A percentile compares a stretch with the other conserved stretches of the same genome.
These are phyloP conservation scores for Hypomontagnella monticulosa DNA, from an alignment of 495 filamentous ascomycete species.

Conservation along the genomic window DNA sequence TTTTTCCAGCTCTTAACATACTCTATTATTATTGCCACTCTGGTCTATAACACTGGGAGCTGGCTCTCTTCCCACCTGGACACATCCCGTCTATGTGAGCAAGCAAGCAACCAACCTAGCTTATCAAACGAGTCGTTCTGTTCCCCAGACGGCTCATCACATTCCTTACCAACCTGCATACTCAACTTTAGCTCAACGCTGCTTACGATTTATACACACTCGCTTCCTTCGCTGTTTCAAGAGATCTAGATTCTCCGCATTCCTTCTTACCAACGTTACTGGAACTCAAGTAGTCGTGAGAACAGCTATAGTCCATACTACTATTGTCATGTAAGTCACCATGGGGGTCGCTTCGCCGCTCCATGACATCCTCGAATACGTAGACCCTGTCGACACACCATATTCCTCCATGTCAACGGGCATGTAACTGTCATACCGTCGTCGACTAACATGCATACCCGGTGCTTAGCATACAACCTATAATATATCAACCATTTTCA, in stretches of 20 bases:
- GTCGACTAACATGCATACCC: slow-evolving; percentile 27
- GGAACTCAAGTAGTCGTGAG: slow-evolving; percentile 25
- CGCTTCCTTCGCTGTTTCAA: slow-evolving; percentile 31
- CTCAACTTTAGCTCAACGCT: slow-evolving; percentile 22
- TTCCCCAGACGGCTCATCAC: slow-evolving; percentile 52
- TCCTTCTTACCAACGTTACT: slow-evolving; percentile 26
- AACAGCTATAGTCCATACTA: slow-evolving; percentile 44
- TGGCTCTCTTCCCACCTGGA: slow-evolving; percentile 58
- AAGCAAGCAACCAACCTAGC: slow-evolving; percentile 44
- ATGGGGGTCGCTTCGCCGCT: slow-evolving; percentile 36
- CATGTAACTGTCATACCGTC: slow-evolving; percentile 26
- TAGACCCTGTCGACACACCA: slow-evolving; percentile 38
- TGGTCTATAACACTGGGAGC: slow-evolving; percentile 63
- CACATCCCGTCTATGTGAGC: slow-evolving; percentile 51
- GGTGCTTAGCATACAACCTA: slow-evolving; percentile 41
- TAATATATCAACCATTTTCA: slow-evolving; percentile 50
- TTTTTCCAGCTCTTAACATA: slow-evolving; percentile 38
- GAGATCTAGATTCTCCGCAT: slow-evolving; percentile 31
- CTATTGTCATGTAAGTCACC: slow-evolving; percentile 53
- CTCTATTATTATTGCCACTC: slow-evolving; percentile 54
- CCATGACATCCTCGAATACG: slow-evolving; percentile 43
- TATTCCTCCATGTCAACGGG: slow-evolving; percentile 20
- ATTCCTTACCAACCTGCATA: slow-evolving; percentile 49
- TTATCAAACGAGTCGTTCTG: slow-evolving; percentile 53
- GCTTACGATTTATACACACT: slow-evolving; percentile 43